These are phyloP conservation scores for Cutaneotrichosporon sp. DNA, from an alignment of 1,284 basidiomycete genomes.

Conservation along the genomic window DNA sequence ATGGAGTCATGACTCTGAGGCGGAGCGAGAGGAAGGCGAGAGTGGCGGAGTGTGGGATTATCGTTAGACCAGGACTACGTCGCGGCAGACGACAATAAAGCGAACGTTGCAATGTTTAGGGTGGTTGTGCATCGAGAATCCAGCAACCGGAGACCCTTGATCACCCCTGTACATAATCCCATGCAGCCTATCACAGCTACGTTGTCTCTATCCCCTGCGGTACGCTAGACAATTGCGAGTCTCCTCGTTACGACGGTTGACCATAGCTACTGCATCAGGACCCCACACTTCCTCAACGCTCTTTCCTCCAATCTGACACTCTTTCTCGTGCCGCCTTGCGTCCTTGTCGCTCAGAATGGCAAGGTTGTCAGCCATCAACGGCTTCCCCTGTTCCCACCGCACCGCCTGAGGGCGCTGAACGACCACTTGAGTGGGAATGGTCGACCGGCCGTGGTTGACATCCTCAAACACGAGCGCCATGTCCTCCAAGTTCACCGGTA, in stretches of 20 bases:
- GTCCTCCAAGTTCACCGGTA: conserved; percentile 67
- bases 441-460: conserved; percentile 69
- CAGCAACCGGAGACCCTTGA: too few relatives aligned
- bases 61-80: conserved; percentile 5
- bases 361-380: conserved; percentile 67
- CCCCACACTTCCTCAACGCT: conserved; percentile 62
- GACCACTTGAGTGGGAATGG: conserved; percentile 67
- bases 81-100: background rate
- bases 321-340: conserved; percentile 61
- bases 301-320: conserved; percentile 52
- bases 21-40: conserved; percentile 18
- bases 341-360: conserved; percentile 74
- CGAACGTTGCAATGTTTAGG: background rate
- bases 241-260: conserved; percentile 52
- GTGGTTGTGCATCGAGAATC: too few relatives aligned
- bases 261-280: conserved; percentile 55
- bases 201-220: conserved; percentile 22
- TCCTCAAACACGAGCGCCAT: conserved; percentile 81
- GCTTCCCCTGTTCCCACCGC: conserved; percentile 68
- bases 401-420: conserved; percentile 54
- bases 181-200: background rate
- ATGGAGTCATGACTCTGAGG: conserved; percentile 27
- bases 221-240: conserved; percentile 51
- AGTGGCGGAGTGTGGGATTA: conserved; percentile 33
- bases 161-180: too few relatives aligned